A percentile compares a stretch with the other conserved stretches of the same genome.
Evolutionary conservation across 2,329 filamentous ascomycete genomes (phyloP).

Genomic region (Berkeleyomyces rouxiae): DNA sequence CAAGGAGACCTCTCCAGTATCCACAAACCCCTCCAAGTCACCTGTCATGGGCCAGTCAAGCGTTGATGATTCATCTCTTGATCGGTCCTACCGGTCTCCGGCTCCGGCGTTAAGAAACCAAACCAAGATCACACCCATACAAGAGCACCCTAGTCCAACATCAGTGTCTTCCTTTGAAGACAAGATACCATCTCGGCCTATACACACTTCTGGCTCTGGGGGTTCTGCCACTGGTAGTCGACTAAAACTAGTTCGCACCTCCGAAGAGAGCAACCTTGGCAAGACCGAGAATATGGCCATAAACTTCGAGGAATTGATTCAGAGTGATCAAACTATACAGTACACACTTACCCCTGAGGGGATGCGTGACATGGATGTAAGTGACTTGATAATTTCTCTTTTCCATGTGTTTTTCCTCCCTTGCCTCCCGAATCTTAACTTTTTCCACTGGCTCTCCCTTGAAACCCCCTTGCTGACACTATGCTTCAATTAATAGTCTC

Average conservation of each 20-base stretch:
- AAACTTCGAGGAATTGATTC: constrained; percentile 64
- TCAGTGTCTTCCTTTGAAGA: neutral
- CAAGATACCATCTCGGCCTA: constrained; percentile 19
- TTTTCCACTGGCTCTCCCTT: neutral
- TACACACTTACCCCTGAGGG: constrained; percentile 67
- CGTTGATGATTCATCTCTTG: constrained; percentile 19
- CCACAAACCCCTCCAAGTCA: neutral
- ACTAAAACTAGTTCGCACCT: constrained; percentile 36
- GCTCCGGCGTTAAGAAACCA: constrained; percentile 4
- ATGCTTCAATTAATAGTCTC: constrained; percentile 9
- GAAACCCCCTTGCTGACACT: constrained; percentile 2
- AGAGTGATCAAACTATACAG: constrained; percentile 67
- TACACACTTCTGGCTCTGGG: constrained; percentile 35
- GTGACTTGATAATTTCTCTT: constrained; percentile 18
- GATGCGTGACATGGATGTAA: constrained; percentile 60
- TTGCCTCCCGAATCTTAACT: neutral
- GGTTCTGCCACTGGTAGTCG: constrained; percentile 33
- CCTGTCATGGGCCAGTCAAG: neutral
- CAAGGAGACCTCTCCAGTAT: neutral
- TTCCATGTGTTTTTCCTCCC: neutral
- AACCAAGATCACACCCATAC: constrained; percentile 12
- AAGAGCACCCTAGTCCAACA: constrained; percentile 13
- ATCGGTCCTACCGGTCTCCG: constrained; percentile 5
- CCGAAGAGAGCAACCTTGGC: constrained; percentile 36
- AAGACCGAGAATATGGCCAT: constrained; percentile 42